These are phyloP conservation scores for Raphanus sativus DNA, from an alignment of 345 rosid genomes.

Conservation along the genomic window DNA sequence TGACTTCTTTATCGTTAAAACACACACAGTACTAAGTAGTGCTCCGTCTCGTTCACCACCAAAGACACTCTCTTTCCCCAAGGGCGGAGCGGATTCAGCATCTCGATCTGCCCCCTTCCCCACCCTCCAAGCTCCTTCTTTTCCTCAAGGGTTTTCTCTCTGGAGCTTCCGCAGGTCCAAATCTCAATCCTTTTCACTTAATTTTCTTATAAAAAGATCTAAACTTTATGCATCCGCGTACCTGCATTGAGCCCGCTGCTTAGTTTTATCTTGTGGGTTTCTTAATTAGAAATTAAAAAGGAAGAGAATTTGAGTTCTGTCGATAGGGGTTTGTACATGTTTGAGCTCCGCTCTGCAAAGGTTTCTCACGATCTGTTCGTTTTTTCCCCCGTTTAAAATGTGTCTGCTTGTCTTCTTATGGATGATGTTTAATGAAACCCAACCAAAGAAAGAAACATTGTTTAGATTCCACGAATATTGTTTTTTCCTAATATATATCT, in stretches of 20 bases:
- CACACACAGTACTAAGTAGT: neutral
- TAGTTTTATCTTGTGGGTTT: neutral
- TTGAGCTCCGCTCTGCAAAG: constrained; percentile 15
- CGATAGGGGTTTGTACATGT: neutral
- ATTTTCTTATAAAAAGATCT: neutral
- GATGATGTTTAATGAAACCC: neutral
- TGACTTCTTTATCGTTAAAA: constrained; percentile 28
- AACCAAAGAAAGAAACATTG: constrained; percentile 2
- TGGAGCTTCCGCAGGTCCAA: constrained; percentile 21
- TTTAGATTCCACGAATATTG: constrained; percentile 26
- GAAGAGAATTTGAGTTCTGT: constrained; percentile 4
- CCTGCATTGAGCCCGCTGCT: constrained; percentile 16
- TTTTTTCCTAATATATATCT: constrained; percentile 7
- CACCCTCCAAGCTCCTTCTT: constrained; percentile 20
- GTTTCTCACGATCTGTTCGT: constrained; percentile 29
- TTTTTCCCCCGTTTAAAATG: neutral
- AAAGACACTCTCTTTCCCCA: constrained; percentile 38
- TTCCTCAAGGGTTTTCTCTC: constrained; percentile 10
- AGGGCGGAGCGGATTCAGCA: constrained; percentile 29
- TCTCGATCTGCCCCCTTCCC: constrained; percentile 25
- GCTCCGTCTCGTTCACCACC: constrained; percentile 24
- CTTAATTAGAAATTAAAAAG: neutral
- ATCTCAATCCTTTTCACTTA: neutral
- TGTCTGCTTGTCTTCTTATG: neutral
- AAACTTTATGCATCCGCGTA: constrained; percentile 8